Percentiles rank a stretch among this genome's conserved stretches.
These are phyloP conservation scores for Coniochaeta ligniaria DNA, from an alignment of 2,329 filamentous ascomycete species.

Conservation along the genomic window DNA sequence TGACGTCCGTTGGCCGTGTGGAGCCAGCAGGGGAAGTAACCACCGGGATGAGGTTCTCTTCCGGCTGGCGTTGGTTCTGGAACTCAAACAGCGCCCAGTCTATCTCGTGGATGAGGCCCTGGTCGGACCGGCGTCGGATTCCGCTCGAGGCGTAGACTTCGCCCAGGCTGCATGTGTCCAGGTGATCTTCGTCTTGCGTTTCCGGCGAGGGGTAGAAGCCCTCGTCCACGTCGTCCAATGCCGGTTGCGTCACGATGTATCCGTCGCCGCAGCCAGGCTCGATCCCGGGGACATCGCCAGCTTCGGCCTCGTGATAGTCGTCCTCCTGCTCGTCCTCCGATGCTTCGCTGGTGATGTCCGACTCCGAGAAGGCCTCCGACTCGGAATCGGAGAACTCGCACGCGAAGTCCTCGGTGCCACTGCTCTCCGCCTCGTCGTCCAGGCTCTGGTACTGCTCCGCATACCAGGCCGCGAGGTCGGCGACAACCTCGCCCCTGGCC, in stretches of 20 bases:
- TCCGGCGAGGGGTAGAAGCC: slow-evolving; percentile 73
- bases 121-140: slow-evolving; percentile 64
- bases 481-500: slow-evolving; percentile 24
- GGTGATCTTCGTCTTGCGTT: slow-evolving; percentile 70
- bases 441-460: slow-evolving; percentile 23
- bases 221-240: slow-evolving; percentile 76
- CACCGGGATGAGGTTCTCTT: slow-evolving; percentile 60
- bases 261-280: slow-evolving; percentile 67
- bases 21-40: slow-evolving; percentile 10
- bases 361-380: slow-evolving; percentile 44
- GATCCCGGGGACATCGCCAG: slow-evolving; percentile 73
- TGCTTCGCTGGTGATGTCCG: slow-evolving; percentile 43
- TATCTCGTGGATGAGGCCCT: slow-evolving; percentile 75
- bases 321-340: slow-evolving; percentile 42
- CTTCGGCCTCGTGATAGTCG: slow-evolving; percentile 50
- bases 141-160: slow-evolving; percentile 86
- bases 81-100: slow-evolving; percentile 93
- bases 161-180: slow-evolving; percentile 74
- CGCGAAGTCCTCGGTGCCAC: slow-evolving; percentile 44
- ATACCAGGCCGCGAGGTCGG: slow-evolving; percentile 35
- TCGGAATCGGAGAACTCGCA: slow-evolving; percentile 58
- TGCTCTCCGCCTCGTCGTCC: slow-evolving; percentile 32
- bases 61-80: slow-evolving; percentile 60
- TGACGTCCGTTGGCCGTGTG: background rate
- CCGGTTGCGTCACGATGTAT: slow-evolving; percentile 83